Evolutionary conservation across 305 asterid species (phyloP).

Genomic region (Fraxinus sp.): DNA sequence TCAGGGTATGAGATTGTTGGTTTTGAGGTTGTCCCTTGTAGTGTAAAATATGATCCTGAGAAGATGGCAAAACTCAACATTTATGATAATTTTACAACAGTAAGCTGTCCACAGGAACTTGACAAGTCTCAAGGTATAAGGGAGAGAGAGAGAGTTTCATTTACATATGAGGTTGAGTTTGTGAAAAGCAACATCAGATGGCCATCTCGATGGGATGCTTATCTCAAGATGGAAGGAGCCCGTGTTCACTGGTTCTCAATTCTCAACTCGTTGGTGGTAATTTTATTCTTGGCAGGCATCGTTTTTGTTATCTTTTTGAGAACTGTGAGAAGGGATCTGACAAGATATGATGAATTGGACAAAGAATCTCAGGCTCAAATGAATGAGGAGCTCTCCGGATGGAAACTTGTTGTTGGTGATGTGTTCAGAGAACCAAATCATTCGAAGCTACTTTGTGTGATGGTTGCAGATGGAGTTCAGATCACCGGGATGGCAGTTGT

Average conservation of each 20-base stretch:
- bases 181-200: conserved; percentile 65
- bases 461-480: conserved; percentile 87
- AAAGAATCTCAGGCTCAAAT: conserved; percentile 88
- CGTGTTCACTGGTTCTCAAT: conserved; percentile 92
- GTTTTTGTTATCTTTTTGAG: conserved; percentile 76
- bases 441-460: conserved; percentile 62
- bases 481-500: conserved; percentile 77
- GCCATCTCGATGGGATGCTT: conserved; percentile 96
- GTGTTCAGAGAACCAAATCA: conserved; percentile 74
- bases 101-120: conserved; percentile 56
- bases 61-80: conserved; percentile 60
- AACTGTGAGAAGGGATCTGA: conserved; percentile 81
- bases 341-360: conserved; percentile 79
- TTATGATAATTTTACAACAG: conserved; percentile 47
- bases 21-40: conserved; percentile 80
- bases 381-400: conserved; percentile 89
- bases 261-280: conserved; percentile 75
- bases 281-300: conserved; percentile 79
- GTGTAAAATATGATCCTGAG: conserved; percentile 68
- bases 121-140: conserved; percentile 59
- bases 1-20: conserved; percentile 82
- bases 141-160: conserved; percentile 63
- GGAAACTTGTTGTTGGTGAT: conserved; percentile 92
- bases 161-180: conserved; percentile 78
- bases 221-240: conserved; percentile 79